Evolutionary conservation across 208 protist genomes (phyloP).

Genomic region (Leishmania lainsoni): DNA sequence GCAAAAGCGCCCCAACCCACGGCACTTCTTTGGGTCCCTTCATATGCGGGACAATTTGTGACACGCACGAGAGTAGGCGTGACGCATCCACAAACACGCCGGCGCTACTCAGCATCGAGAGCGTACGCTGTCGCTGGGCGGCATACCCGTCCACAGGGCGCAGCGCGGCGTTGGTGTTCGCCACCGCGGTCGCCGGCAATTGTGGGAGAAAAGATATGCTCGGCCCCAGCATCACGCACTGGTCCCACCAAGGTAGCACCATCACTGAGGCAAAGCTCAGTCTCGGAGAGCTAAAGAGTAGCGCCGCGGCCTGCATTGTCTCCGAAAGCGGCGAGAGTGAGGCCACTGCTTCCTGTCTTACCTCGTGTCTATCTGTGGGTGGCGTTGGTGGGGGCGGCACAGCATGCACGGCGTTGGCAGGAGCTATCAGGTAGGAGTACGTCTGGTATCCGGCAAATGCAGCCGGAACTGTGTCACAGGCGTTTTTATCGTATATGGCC

Average conservation of each 20-base stretch:
- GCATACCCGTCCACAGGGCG: conserved; percentile 36
- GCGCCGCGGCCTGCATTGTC: conserved; percentile 11
- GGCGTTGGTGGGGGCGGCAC: background rate
- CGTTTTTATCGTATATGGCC: conserved; percentile 43
- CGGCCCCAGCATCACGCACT: conserved; percentile 75
- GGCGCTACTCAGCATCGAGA: conserved; percentile 34
- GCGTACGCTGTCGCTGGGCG: conserved; percentile 41
- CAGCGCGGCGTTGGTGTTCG: background rate
- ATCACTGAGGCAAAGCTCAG: conserved; percentile 70
- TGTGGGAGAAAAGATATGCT: conserved; percentile 33
- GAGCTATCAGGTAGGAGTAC: conserved; percentile 65
- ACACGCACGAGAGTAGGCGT: conserved; percentile 67
- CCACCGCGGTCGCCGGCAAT: conserved; percentile 4
- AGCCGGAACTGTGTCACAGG: conserved; percentile 29
- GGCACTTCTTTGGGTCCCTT: conserved; percentile 34
- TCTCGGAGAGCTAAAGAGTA: conserved; percentile 59
- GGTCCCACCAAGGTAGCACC: conserved; percentile 78
- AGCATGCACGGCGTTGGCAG: conserved; percentile 37
- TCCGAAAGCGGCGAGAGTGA: background rate
- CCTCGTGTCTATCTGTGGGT: background rate
- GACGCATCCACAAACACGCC: conserved; percentile 50
- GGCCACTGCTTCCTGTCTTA: background rate
- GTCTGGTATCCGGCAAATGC: conserved; percentile 44
- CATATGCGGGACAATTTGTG: conserved; percentile 54
- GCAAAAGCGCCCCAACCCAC: conserved; percentile 51